Base-by-base conservation (phyloP, 148 eudicot genomes). In the Silene conica region DNA sequence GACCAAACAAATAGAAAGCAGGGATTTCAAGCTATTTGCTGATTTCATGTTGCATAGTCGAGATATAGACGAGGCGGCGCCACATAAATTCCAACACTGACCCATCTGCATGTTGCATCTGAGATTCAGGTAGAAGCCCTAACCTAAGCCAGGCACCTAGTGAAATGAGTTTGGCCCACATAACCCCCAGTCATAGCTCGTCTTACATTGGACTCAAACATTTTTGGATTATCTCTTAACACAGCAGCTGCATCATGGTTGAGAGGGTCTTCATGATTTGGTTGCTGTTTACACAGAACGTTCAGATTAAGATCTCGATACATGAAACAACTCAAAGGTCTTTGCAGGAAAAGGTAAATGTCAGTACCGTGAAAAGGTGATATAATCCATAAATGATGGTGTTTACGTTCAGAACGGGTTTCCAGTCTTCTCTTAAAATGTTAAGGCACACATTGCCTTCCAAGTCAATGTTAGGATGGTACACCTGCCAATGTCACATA, bases 391-490 rank as follows among this genome's bases (percentile, higher is more conserved):
- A 92, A 2, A 92, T 86, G 45, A 92, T 46, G 13, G 91, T 87
- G 84, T 87, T 90, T 65, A 87, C 78, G 77, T 81, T 92, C 70
- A 87, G 83, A 77, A 89, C 96, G 58, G 93, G 93, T 71, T 93
- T 92, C 95, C 92, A 92, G 81, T 92, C 97, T 80, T 89, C 97
- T 67, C 97, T 82, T 23, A 92, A 83, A 78, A 92, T 89, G 89
- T 92, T 92, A 19, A 92, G 89, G 78, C 94, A 89, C 18, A 92
- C 97, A 67, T 91, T 91, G 59, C 93, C 97, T 78, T 89, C 97
- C 83, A 91, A 82, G 77, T 91, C 97, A 16, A 91, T 91, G 78
- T 89, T 87, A 10, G 95, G 95, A 81, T 89, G 97, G 75, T 89
- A 89, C 20, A 89, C 92, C 92, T 87, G 82, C 21, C 55, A 73